Evolutionary conservation across 768 basidiomycete genomes (phyloP), one percentile per base, ranked within the genome.

Genomic region (Suillus bovinus): DNA sequence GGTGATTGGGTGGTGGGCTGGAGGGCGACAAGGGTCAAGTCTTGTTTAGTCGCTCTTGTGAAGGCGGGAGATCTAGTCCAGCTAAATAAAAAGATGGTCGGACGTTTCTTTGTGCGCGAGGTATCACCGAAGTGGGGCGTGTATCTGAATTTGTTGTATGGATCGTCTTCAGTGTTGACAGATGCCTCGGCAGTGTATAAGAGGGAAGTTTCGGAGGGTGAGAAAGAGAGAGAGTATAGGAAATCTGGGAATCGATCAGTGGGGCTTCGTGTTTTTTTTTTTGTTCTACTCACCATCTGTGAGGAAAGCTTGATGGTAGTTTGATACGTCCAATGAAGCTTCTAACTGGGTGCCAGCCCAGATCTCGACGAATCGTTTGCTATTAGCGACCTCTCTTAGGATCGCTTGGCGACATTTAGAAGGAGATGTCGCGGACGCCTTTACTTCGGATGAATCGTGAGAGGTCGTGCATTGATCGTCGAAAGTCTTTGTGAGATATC

Each of bases 51-150:
- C 5, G 50, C 27, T 4, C 20, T 31, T 20, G 50, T 33, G 29
- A n/a, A 31, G 2, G 5, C 31, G 5, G 31, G 20, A 4, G 50
- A 52, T 31, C 50, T 42, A 4, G 60, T 62, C 82, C 86, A 88
- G 13, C 74, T 74, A 55, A 87, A 78, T 14, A 90, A 52, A 68
- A 86, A 90, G 8, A 85, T 70, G 0, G 76, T 75, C 1, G 90
- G 86, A 3, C 4, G 76, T 73, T 62, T 79, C 81, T 68, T 81
- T 85, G 5, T 80, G 4, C 82, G 4, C 71, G 69, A n/a, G 88
- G 69, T 8, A 80, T 92, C 90, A 0, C 90, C 90, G 61, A 89
- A 84, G 50, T 82, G 78, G 5, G 89, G 87, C 0, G 68, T 75
- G 69, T 81, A 91, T 39, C 39, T 39, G 39, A 17, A 39, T 39